Percentiles rank a stretch among this genome's conserved stretches.
Conservation (phyloP, 345 rosid species). For the Lagerstroemia speciosa region DNA sequence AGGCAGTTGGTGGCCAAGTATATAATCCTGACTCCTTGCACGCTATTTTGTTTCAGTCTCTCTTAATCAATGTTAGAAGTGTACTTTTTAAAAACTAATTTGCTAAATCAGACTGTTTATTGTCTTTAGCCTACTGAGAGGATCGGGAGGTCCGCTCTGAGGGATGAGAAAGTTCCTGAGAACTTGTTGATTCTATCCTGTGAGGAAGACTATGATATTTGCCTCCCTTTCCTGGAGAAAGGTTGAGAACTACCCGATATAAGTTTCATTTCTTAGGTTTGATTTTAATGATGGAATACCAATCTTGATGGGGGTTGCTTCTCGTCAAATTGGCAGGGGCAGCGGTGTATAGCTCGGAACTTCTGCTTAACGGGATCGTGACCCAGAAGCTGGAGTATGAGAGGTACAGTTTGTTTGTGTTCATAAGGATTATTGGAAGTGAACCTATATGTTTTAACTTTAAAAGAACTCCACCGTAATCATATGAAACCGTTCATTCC, state of each 20-base stretch:
- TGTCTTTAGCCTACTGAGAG: slow-evolving; percentile 56
- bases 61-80: not conserved
- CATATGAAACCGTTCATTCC: not conserved
- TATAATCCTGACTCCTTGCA: not conserved
- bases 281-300: not conserved
- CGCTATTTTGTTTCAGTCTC: slow-evolving; percentile 3
- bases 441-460: not conserved
- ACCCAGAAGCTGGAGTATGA: slow-evolving; percentile 77
- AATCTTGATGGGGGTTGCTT: not conserved
- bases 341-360: slow-evolving; percentile 75
- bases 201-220: slow-evolving; percentile 55
- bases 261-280: not conserved
- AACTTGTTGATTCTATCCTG: slow-evolving; percentile 73
- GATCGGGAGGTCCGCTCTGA: slow-evolving; percentile 60
- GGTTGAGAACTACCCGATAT: slow-evolving; percentile 25
- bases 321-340: slow-evolving; percentile 37
- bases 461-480: not conserved
- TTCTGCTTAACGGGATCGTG: slow-evolving; percentile 77
- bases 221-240: slow-evolving; percentile 67
- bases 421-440: not conserved
- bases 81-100: slow-evolving; percentile 3
- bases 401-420: slow-evolving; percentile 37
- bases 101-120: slow-evolving; percentile 6
- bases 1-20: slow-evolving; percentile 70
- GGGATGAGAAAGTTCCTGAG: slow-evolving; percentile 40